phyloP scores from a whole-genome alignment of 2,329 filamentous ascomycete species.

The Macrophomina tecta region DNA sequence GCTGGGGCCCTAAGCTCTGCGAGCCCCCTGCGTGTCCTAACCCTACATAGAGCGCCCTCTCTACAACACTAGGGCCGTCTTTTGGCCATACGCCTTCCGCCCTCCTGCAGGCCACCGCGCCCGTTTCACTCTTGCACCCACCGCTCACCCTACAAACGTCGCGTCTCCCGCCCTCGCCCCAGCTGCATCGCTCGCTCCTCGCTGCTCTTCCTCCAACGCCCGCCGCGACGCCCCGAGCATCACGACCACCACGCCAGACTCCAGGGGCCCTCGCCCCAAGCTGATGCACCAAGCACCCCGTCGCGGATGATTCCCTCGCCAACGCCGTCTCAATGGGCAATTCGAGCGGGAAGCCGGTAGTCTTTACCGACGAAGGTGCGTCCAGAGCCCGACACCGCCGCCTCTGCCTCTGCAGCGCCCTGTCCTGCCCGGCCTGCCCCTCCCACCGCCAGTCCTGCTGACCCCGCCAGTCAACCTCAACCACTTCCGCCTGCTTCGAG shows the following conservation, averaged over 20 bases:
- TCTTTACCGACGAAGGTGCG: slow-evolving; percentile 90
- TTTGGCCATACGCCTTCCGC: slow-evolving; percentile 25
- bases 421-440: neutral
- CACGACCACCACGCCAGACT: neutral
- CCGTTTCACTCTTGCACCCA: slow-evolving; percentile 26
- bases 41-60: slow-evolving; percentile 21
- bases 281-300: slow-evolving; percentile 25
- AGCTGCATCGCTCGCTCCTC: slow-evolving; percentile 22
- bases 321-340: slow-evolving; percentile 75
- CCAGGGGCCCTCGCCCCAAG: slow-evolving; percentile 6
- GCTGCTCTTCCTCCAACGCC: neutral
- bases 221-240: neutral
- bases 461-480: slow-evolving; percentile 81
- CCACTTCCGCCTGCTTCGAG: slow-evolving; percentile 92
- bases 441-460: slow-evolving; percentile 29
- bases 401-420: neutral
- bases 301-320: slow-evolving; percentile 27
- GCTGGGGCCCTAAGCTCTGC: slow-evolving; percentile 18
- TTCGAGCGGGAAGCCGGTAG: slow-evolving; percentile 90
- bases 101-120: slow-evolving; percentile 26
- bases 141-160: slow-evolving; percentile 25
- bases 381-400: slow-evolving; percentile 32
- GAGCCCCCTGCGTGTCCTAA: slow-evolving; percentile 19
- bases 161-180: slow-evolving; percentile 18
- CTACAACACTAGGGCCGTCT: slow-evolving; percentile 27